Evolutionary conservation across 1,284 basidiomycete genomes (phyloP), one percentile per base, ranked within the genome.

Genomic region (Stereum hirsutum): DNA sequence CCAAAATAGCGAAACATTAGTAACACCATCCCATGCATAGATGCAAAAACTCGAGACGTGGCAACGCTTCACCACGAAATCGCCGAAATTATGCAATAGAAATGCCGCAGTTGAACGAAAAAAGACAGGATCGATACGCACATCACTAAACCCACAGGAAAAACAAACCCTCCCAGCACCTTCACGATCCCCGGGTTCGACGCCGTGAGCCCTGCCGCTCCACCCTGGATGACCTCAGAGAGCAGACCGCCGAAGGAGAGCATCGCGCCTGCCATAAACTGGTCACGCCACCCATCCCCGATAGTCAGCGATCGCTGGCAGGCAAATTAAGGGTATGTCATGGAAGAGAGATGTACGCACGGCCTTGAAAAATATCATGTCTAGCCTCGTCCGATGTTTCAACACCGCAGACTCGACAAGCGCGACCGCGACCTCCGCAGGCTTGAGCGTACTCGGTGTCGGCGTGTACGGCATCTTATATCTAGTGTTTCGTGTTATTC

Each of bases 111-210:
- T 19, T 17, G 21, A 17, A 25, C 36, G 21, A 35, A 17, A n/a
- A 12, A 19, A 20, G 10, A 17, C 33, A 30, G 41, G 25, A 10
- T 17, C 21, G 25, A n/a, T 24, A 56, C 69, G 49, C 53, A 84
- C 81, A 85, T 85, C 46, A 81, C 76, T 63, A 85, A 74, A 54
- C 81, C 82, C 2, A 82, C 78, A 6, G 82, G 82, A 58, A 85
- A 85, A 21, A 84, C 76, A 34, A 82, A 72, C 6, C 78, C 81
- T 17, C 70, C 70, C 2, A 85, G 56, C 21, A 83, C 55, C 53
- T 80, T 84, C 43, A 81, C 74, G 15, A 86, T 61, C 11, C 82
- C 82, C 2, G 81, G 81, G 50, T 84, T 80, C 42, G 60, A 62
- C 15, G 59, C 42, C 19, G 61, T 70, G 33, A 86, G 54, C 1